These are phyloP conservation scores for Prunus persica DNA, from an alignment of 306 rosid species.

Conservation along the genomic window Prunus_persica_NCBIv2 NC_034012.1:7459001-7459500, in stretches of 20 bases:
- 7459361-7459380: conserved; percentile 8
- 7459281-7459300: not conserved
- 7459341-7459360: not conserved
- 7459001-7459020: not conserved
- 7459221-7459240: not conserved
- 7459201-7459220: not conserved
- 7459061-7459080: not conserved
- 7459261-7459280: not conserved
- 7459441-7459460: not conserved
- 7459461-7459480: conserved; percentile 6
- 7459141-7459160: not conserved
- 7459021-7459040: not conserved
- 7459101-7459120: not conserved
- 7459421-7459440: not conserved
- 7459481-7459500: not conserved
- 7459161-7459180: not conserved
- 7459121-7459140: not conserved
- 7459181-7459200: not conserved
- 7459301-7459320: not conserved
- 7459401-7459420: not conserved
- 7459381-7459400: not conserved
- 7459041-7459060: not conserved
- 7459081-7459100: not conserved
- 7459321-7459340: not conserved
- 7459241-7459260: not conserved